Evolutionary conservation across 176 grass and related monocot genomes (phyloP).

Genomic region (Melocanna baccifera): DNA sequence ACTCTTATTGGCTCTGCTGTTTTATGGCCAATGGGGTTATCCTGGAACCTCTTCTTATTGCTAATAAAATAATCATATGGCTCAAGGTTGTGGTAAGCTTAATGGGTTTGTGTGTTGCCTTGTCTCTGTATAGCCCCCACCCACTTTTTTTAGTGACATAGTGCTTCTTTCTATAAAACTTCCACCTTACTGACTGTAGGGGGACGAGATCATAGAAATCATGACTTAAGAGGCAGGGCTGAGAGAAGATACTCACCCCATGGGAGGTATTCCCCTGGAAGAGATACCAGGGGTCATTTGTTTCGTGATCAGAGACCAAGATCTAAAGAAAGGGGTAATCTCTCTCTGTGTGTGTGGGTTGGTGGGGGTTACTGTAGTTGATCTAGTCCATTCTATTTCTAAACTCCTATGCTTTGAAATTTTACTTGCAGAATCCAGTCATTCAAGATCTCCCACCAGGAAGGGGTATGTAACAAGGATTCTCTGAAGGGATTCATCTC

Average conservation of each 20-base stretch:
- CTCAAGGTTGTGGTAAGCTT: constrained; percentile 74
- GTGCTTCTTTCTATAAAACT: constrained; percentile 17
- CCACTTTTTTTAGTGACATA: background rate
- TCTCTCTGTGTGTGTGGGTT: background rate
- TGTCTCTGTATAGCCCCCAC: constrained; percentile 25
- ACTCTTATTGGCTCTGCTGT: constrained; percentile 49
- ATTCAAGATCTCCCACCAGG: constrained; percentile 64
- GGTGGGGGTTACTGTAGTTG: background rate
- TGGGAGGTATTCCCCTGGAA: constrained; percentile 62
- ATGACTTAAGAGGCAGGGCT: constrained; percentile 65
- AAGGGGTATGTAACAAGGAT: constrained; percentile 40
- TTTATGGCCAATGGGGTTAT: constrained; percentile 47
- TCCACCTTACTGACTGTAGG: constrained; percentile 39
- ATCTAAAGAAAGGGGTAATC: constrained; percentile 62
- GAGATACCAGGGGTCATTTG: constrained; percentile 54
- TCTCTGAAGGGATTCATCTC: background rate
- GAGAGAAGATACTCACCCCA: constrained; percentile 71
- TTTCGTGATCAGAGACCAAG: constrained; percentile 48
- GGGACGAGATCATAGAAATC: constrained; percentile 55
- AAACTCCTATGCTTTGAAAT: background rate
- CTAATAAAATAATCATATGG: background rate
- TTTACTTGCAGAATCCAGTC: constrained; percentile 55
- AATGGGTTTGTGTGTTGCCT: constrained; percentile 47
- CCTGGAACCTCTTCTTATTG: constrained; percentile 45
- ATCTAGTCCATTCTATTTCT: background rate